Evolutionary conservation across 2,329 filamentous ascomycete genomes (phyloP), one percentile per base, ranked within the genome.

Genomic region (Xylariales sp.): DNA sequence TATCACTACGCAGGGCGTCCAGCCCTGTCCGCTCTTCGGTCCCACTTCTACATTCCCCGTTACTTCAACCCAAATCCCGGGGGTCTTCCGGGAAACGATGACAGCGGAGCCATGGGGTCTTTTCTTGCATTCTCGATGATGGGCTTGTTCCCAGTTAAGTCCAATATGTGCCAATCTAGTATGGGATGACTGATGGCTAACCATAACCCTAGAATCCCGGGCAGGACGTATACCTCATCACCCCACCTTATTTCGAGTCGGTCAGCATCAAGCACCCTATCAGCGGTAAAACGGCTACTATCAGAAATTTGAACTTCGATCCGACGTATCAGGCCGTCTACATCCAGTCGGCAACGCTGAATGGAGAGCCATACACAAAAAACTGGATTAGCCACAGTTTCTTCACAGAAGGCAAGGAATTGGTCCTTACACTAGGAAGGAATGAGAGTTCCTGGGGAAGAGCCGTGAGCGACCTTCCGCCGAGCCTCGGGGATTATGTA

Each of bases 341-440:
- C 46, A 78, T 87, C 9, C 82, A 86, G 61, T 78, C 65, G 31
- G 83, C 75, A 2, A 85, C 69, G 5, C 61, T 85, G 21, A 60
- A 87, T 52, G 82, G 82, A 1, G 50, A 70, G 50, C 56, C 64
- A 0, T 86, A 82, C 54, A 76, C 70, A 0, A 76, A 70, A 60
- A 86, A 78, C 54, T 87, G 82, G 82, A 64, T 87, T 11, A 70
- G 73, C 28, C 82, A 87, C 61, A 73, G 70, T 36, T 86, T 87
- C 53, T 86, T 85, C 54, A 62, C 73, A 0, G 69, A 84, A 4
- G 83, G 83, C 1, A 78, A 77, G 11, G 69, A 78, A 40, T 62
- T 87, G 31, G 80, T 86, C 38, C 60, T 87, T 36, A 75, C 69
- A 4, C 59, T 87, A 7, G 82, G 82, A 0, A 51, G 54, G 12